Conservation (phyloP, 2,329 filamentous ascomycete genomes). For the Pestalotiopsis sp. region DNA sequence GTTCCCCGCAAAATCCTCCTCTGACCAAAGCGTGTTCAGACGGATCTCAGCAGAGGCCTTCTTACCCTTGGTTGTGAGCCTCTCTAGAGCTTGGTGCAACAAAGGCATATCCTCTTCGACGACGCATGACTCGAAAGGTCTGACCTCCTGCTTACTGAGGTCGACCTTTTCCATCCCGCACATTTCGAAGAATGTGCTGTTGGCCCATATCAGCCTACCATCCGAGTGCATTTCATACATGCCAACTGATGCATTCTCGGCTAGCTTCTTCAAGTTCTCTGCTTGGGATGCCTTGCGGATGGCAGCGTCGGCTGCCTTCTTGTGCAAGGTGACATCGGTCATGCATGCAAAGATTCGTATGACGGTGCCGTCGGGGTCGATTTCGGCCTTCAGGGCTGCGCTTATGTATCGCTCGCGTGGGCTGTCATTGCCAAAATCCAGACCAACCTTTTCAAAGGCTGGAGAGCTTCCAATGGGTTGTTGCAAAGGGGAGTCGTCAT, state of each 20-base stretch:
- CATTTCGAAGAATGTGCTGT: constrained; percentile 56
- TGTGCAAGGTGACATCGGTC: constrained; percentile 54
- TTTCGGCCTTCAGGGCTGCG: constrained; percentile 51
- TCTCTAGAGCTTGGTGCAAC: constrained; percentile 41
- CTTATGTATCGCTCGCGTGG: constrained; percentile 44
- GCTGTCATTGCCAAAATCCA: constrained; percentile 35
- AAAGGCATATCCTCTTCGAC: constrained; percentile 45
- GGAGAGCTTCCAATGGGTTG: constrained; percentile 35
- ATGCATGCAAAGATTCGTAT: constrained; percentile 51
- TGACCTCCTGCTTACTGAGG: constrained; percentile 36
- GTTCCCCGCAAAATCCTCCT: constrained; percentile 47
- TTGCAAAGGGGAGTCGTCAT: constrained; percentile 24
- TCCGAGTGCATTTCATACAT: constrained; percentile 58
- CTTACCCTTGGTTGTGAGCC: constrained; percentile 42
- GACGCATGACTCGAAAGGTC: constrained; percentile 49
- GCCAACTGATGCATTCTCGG: constrained; percentile 56
- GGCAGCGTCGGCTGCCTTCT: constrained; percentile 50
- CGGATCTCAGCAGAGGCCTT: constrained; percentile 51
- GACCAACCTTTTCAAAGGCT: constrained; percentile 37
- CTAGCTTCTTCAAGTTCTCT: constrained; percentile 56
- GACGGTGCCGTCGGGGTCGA: constrained; percentile 43
- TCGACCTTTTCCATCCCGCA: constrained; percentile 51
- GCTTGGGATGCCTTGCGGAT: constrained; percentile 52
- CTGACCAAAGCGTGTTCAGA: constrained; percentile 48
- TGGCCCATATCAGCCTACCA: constrained; percentile 51